Evolutionary conservation across 2,329 filamentous ascomycete genomes (phyloP).

Genomic region (Myriosclerotinia duriaeana): DNA sequence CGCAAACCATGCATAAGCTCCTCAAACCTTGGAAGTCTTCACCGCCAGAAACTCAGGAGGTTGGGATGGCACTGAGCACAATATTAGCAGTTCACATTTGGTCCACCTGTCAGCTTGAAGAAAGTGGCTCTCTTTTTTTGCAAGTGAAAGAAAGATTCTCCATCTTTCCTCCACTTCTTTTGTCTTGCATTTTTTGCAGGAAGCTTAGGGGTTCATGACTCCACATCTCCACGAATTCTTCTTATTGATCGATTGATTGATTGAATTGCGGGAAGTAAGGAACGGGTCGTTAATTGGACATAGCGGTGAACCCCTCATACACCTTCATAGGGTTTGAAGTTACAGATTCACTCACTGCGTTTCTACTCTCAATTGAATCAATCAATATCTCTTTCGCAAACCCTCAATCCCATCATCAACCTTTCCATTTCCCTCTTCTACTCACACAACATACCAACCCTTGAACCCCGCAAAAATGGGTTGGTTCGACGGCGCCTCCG

Average conservation of each 20-base stretch:
- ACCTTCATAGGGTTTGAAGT: not conserved
- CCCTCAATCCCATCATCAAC: not conserved
- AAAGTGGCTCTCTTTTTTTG: too few relatives aligned
- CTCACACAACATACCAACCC: not conserved
- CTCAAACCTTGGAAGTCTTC: not conserved
- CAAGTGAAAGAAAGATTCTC: not conserved
- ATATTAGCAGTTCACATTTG: not conserved
- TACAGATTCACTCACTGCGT: not conserved
- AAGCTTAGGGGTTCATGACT: not conserved
- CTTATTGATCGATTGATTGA: constrained; percentile 10
- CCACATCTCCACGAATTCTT: constrained; percentile 3
- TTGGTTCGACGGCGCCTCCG: constrained; percentile 47
- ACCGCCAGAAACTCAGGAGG: constrained; percentile 21
- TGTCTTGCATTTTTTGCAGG: constrained; percentile 21
- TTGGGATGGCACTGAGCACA: constrained; percentile 18
- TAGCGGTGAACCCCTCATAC: constrained; percentile 19
- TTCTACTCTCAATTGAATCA: not conserved
- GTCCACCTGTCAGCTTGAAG: too few relatives aligned
- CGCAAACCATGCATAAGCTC: not conserved
- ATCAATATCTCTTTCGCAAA: not conserved
- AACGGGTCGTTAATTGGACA: constrained; percentile 22
- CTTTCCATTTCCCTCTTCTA: too few relatives aligned
- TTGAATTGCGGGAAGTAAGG: not conserved
- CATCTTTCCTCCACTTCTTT: constrained; percentile 15
- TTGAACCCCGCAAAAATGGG: constrained; percentile 44